phyloP scores from a whole-genome alignment of 2,329 filamentous ascomycete genomes.

The Graphilbum fragrans region DNA sequence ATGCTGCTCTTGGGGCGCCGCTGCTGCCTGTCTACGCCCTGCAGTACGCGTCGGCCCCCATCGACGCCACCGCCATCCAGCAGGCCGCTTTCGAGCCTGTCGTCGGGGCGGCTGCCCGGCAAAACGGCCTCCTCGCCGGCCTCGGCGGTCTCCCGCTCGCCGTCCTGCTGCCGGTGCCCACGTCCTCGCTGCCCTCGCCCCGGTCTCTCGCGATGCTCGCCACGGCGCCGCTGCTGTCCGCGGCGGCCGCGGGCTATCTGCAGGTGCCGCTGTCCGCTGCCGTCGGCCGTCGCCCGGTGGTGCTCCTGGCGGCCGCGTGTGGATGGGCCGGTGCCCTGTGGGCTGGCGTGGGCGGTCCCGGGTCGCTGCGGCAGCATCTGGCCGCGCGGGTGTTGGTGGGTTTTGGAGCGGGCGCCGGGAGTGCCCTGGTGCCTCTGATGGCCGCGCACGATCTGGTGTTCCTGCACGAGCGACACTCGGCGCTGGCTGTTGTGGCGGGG shows the following conservation, averaged over 20 bases:
- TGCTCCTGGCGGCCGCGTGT: constrained; percentile 19
- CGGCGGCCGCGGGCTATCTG: constrained; percentile 22
- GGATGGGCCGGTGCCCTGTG: constrained; percentile 23
- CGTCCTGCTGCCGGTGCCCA: constrained; percentile 17
- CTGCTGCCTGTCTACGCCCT: constrained; percentile 20
- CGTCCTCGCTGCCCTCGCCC: too few relatives aligned
- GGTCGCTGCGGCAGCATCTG: constrained; percentile 17
- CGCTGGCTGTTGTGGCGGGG: constrained; percentile 18
- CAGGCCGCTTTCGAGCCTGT: too few relatives aligned
- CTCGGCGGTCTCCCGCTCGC: constrained; percentile 3
- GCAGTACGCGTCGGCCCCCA: constrained; percentile 21
- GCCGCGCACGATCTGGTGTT: constrained; percentile 25
- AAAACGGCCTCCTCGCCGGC: too few relatives aligned
- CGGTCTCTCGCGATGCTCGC: constrained; percentile 14
- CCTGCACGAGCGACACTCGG: constrained; percentile 23
- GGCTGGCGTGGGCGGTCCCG: constrained; percentile 15
- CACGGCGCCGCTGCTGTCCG: constrained; percentile 21
- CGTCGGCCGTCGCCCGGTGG: constrained; percentile 22
- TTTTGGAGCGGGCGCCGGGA: constrained; percentile 21
- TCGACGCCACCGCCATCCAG: too few relatives aligned
- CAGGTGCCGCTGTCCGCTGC: constrained; percentile 25
- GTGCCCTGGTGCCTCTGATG: constrained; percentile 24
- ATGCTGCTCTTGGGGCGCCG: constrained; percentile 17
- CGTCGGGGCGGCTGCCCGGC: too few relatives aligned
- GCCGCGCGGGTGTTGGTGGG: constrained; percentile 21